Percentiles rank a stretch among this genome's conserved stretches.
phyloP scores from a whole-genome alignment of 352 stramenopile species.

The Phytophthora pisi region DNA sequence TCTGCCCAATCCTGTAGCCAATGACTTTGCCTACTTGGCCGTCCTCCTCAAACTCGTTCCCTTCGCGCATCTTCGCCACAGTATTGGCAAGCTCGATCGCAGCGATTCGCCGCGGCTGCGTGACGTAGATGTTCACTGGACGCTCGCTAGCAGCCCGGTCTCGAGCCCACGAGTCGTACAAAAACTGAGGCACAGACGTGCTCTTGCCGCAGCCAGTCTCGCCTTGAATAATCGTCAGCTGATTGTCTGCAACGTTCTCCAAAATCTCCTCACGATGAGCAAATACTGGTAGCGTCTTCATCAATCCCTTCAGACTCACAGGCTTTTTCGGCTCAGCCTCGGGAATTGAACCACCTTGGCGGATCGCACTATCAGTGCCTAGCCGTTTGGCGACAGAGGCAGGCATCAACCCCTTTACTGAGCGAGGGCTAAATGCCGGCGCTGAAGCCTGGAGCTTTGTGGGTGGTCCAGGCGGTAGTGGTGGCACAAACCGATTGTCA shows the following conservation, averaged over 20 bases:
- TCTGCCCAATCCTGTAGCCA: constrained; percentile 90
- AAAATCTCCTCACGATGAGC: constrained; percentile 88
- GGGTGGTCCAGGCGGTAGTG: constrained; percentile 19
- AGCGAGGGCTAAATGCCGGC: constrained; percentile 15
- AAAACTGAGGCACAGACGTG: constrained; percentile 93
- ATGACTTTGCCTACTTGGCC: constrained; percentile 69
- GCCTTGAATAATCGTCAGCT: constrained; percentile 93
- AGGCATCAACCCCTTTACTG: constrained; percentile 45
- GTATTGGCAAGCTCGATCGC: constrained; percentile 87
- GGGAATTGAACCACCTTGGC: constrained; percentile 18
- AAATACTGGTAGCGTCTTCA: constrained; percentile 89
- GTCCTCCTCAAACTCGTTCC: constrained; percentile 70
- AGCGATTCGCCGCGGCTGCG: constrained; percentile 95
- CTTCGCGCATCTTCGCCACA: constrained; percentile 93
- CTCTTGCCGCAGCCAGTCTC: constrained; percentile 98
- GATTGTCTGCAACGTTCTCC: constrained; percentile 76
- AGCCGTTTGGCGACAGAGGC: constrained; percentile 48
- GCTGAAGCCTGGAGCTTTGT: constrained; percentile 20
- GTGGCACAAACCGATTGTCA: constrained; percentile 11
- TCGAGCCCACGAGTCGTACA: constrained; percentile 78
- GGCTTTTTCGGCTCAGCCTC: constrained; percentile 24
- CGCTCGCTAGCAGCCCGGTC: constrained; percentile 39
- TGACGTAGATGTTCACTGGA: constrained; percentile 95
- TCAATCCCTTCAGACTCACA: constrained; percentile 50
- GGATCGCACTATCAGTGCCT: constrained; percentile 31